These are phyloP conservation scores for Gossypium thurberi DNA, from an alignment of 345 rosid species.

Conservation along the genomic window DNA sequence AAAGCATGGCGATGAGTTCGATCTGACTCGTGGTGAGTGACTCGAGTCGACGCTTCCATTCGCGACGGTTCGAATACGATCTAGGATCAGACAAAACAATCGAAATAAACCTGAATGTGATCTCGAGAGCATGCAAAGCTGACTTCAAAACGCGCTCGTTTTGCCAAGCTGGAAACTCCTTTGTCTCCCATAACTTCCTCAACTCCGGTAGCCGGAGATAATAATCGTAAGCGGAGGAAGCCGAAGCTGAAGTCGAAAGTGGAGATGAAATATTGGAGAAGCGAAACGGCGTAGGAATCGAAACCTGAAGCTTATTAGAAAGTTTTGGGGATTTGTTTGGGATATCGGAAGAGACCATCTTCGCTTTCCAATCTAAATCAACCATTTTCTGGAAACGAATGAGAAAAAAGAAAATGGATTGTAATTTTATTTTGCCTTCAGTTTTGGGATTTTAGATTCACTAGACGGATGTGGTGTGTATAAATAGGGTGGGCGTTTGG, in stretches of 20 bases:
- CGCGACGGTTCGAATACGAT: constrained; percentile 1
- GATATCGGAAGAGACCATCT: neutral
- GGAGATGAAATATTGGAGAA: neutral
- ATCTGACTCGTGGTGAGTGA: constrained; percentile 60
- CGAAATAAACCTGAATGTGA: constrained; percentile 64
- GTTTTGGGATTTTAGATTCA: neutral
- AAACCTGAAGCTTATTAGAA: neutral
- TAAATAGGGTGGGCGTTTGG: neutral
- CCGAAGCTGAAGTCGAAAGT: neutral
- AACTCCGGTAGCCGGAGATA: constrained; percentile 74
- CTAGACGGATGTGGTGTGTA: neutral
- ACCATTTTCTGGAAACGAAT: neutral
- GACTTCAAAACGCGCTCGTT: constrained; percentile 59
- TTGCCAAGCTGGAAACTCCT: constrained; percentile 53
- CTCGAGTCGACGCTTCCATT: constrained; percentile 53
- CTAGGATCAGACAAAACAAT: constrained; percentile 2
- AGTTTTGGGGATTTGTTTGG: neutral
- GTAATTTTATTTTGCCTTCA: no score
- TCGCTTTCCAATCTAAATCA: neutral
- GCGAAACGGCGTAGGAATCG: neutral
- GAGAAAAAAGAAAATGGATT: neutral
- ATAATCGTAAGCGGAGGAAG: constrained; percentile 49
- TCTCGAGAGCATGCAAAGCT: constrained; percentile 70
- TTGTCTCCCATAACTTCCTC: constrained; percentile 35
- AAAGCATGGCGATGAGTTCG: constrained; percentile 32